These are phyloP conservation scores for Aspergillus aculeatus DNA, from an alignment of 2,329 filamentous ascomycete species.

Conservation along the genomic window DNA sequence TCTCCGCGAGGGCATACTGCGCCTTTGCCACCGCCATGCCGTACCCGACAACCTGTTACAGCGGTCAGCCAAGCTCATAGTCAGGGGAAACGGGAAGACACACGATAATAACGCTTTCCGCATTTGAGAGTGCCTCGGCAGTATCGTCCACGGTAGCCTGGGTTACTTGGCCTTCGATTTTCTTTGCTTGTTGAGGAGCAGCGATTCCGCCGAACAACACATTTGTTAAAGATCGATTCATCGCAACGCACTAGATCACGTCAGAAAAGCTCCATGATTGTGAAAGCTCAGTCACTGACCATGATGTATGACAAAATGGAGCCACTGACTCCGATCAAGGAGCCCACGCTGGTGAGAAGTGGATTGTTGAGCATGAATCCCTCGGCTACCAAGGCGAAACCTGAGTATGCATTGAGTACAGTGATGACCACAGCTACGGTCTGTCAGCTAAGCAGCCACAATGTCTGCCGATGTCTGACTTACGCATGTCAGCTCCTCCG, in stretches of 20 bases:
- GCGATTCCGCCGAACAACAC: conserved; percentile 83
- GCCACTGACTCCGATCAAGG: conserved; percentile 82
- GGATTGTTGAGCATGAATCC: conserved; percentile 90
- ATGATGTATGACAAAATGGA: conserved; percentile 85
- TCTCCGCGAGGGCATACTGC: conserved; percentile 85
- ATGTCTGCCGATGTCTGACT: conserved; percentile 8
- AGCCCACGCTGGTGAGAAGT: conserved; percentile 78
- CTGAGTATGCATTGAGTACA: conserved; percentile 85
- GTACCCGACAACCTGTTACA: conserved; percentile 68
- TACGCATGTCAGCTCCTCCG: conserved; percentile 88
- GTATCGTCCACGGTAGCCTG: conserved; percentile 79
- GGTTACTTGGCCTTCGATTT: conserved; percentile 74
- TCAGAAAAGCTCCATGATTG: conserved; percentile 1
- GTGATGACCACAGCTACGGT: conserved; percentile 74
- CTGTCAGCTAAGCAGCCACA: conserved; percentile 23
- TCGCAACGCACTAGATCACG: conserved; percentile 65
- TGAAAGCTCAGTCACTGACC: conserved; percentile 26
- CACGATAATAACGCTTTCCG: conserved; percentile 81
- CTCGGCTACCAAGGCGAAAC: conserved; percentile 85
- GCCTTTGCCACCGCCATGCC: conserved; percentile 94
- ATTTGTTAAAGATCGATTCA: conserved; percentile 88
- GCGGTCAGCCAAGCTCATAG: neutral
- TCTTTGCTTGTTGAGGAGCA: conserved; percentile 60
- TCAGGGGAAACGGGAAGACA: conserved; percentile 5
- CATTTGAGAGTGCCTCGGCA: conserved; percentile 69